Percentiles rank a stretch among this genome's conserved stretches.
Evolutionary conservation across 345 rosid genomes (phyloP).

Genomic region (Turnera subulata): DNA sequence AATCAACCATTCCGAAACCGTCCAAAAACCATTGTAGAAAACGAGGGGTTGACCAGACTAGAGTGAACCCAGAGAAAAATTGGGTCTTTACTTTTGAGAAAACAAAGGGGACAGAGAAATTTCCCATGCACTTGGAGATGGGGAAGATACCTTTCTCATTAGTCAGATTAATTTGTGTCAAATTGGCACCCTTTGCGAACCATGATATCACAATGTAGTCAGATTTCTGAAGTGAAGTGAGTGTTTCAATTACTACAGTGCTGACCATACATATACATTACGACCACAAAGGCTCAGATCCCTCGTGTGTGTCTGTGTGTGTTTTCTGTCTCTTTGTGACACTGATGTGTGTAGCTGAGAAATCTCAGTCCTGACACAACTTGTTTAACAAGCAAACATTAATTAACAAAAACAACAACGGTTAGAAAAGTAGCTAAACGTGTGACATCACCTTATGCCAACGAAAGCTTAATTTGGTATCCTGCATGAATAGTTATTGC

Average conservation of each 20-base stretch:
- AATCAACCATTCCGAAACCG: not conserved
- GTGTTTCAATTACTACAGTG: too few relatives aligned
- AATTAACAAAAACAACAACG: not conserved
- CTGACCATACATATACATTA: too few relatives aligned
- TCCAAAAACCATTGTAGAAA: slow-evolving; percentile 10
- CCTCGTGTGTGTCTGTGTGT: slow-evolving; percentile 2
- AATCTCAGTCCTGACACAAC: slow-evolving; percentile 19
- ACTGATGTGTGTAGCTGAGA: too few relatives aligned
- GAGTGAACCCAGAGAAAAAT: not conserved
- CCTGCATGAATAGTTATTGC: slow-evolving; percentile 2
- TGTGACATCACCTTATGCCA: slow-evolving; percentile 28
- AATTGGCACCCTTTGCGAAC: slow-evolving; percentile 2
- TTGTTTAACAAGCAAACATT: slow-evolving; percentile 28
- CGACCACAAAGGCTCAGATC: not conserved
- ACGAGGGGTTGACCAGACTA: slow-evolving; percentile 6
- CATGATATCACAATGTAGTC: slow-evolving; percentile 20
- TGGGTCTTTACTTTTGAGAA: not conserved
- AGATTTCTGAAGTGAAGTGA: not conserved
- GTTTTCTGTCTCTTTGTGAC: not conserved
- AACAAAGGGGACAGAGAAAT: not conserved
- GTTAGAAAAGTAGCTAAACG: not conserved
- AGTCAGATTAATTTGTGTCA: not conserved
- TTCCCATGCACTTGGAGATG: slow-evolving; percentile 4
- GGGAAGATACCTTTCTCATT: slow-evolving; percentile 5
- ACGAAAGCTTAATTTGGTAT: slow-evolving; percentile 25